Evolutionary conservation across 768 basidiomycete genomes (phyloP).

Genomic region (Leccinum boreale): DNA sequence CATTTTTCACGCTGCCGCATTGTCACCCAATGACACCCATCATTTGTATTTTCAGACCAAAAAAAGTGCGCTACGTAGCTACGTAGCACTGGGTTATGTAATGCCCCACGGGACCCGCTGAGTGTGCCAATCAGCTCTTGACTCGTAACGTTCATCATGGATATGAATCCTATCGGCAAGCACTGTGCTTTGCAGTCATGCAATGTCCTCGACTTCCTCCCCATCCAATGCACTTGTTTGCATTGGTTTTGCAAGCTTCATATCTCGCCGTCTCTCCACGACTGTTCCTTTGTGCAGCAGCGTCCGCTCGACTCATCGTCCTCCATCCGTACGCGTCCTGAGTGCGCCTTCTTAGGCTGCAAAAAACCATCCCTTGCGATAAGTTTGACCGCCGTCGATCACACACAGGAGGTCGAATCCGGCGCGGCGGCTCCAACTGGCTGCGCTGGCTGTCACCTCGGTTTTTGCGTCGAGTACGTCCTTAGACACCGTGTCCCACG

Average conservation of each 20-base stretch:
- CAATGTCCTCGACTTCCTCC: conserved; percentile 68
- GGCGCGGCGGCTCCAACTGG: conserved; percentile 9
- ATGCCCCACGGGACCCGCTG: not conserved
- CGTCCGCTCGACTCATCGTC: not conserved
- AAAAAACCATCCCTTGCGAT: conserved; percentile 51
- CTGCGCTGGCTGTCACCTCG: conserved; percentile 51
- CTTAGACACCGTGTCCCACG: not conserved
- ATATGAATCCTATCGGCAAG: conserved; percentile 54
- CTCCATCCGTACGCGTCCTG: conserved; percentile 32
- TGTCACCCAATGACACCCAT: conserved; percentile 1
- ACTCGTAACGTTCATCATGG: conserved; percentile 34
- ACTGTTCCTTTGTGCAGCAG: conserved; percentile 38
- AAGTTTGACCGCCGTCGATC: conserved; percentile 27
- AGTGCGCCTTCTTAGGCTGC: conserved; percentile 53
- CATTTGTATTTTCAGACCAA: conserved; percentile 2
- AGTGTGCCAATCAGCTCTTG: not conserved
- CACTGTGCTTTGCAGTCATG: conserved; percentile 64
- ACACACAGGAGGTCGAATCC: conserved; percentile 11
- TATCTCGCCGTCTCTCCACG: conserved; percentile 55
- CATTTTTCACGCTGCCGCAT: conserved; percentile 1
- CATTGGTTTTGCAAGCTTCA: conserved; percentile 63
- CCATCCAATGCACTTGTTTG: conserved; percentile 65
- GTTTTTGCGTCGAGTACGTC: conserved; percentile 65
- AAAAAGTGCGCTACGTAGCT: conserved; percentile 10
- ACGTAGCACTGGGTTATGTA: conserved; percentile 3